Conservation (phyloP, 805 yeast genomes). For the Myxozyma neotropica region DNA sequence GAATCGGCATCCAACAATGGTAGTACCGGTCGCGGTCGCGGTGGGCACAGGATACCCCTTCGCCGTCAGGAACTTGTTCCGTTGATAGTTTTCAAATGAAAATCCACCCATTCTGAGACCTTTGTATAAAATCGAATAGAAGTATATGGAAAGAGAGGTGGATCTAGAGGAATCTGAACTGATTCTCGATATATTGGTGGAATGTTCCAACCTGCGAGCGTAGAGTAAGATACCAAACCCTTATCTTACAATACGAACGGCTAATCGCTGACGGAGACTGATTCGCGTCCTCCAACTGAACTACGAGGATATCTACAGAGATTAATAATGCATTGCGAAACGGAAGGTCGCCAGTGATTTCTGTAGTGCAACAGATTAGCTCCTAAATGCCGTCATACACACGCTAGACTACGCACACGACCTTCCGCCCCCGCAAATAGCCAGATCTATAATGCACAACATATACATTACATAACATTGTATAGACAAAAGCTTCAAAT, state of each 20-base stretch:
- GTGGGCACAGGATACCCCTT: conserved; percentile 77
- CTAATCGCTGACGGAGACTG: not conserved
- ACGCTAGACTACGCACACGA: too few species aligned
- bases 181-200: not conserved
- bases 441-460: not conserved
- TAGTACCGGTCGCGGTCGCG: conserved; percentile 98
- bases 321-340: too few species aligned
- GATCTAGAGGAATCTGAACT: not conserved
- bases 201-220: conserved; percentile 8
- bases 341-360: too few species aligned
- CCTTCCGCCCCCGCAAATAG: too few species aligned
- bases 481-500: not conserved
- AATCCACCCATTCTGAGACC: conserved; percentile 54
- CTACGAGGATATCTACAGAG: too few species aligned
- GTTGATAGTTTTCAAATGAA: conserved; percentile 88
- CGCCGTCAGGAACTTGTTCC: conserved; percentile 74
- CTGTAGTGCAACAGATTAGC: too few species aligned
- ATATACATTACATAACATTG: not conserved
- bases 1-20: conserved; percentile 94
- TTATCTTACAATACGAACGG: conserved; percentile 7
- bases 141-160: not conserved
- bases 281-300: too few species aligned
- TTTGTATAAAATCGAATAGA: not conserved
- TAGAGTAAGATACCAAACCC: not conserved
- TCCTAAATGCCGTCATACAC: too few species aligned